phyloP scores from a whole-genome alignment of 2,329 filamentous ascomycete species.

The Hymenoscyphus infarciens region DNA sequence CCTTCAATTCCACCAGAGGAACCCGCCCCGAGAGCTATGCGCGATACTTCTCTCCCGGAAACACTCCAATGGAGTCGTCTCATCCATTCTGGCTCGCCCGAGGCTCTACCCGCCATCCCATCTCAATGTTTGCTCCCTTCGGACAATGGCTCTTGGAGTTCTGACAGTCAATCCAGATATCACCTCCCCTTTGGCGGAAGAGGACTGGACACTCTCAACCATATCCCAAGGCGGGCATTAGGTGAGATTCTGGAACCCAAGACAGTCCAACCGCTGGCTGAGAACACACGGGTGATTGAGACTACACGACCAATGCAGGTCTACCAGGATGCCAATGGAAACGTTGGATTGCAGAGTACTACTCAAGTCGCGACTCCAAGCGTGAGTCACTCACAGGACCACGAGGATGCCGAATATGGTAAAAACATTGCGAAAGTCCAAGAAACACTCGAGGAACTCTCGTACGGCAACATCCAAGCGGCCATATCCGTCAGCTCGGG shows the following conservation, averaged over 20 bases:
- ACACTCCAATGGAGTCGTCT: conserved; percentile 30
- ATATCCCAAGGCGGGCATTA: conserved; percentile 23
- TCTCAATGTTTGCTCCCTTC: conserved; percentile 37
- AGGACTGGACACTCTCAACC: conserved; percentile 29
- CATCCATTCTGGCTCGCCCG: conserved; percentile 27
- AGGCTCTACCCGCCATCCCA: conserved; percentile 35
- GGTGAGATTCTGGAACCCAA: conserved; percentile 3
- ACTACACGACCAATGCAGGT: conserved; percentile 23
- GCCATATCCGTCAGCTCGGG: conserved; percentile 11
- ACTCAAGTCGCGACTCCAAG: conserved; percentile 33
- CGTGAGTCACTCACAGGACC: conserved; percentile 19
- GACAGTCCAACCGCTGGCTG: conserved; percentile 5
- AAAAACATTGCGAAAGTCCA: conserved; percentile 21
- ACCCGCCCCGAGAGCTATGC: background rate
- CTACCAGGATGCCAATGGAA: conserved; percentile 30
- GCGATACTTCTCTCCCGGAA: conserved; percentile 23
- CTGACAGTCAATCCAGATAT: conserved; percentile 26
- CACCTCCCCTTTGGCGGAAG: conserved; percentile 29
- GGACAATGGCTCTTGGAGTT: conserved; percentile 31
- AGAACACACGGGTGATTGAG: conserved; percentile 7
- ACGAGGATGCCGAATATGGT: conserved; percentile 18
- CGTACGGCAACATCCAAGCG: conserved; percentile 15
- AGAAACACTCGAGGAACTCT: conserved; percentile 23
- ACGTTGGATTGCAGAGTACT: conserved; percentile 29
- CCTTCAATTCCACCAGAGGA: background rate